Evolutionary conservation across 2,329 filamentous ascomycete genomes (phyloP), one percentile per base, ranked within the genome.

Genomic region (Aspergillus neotritici): DNA sequence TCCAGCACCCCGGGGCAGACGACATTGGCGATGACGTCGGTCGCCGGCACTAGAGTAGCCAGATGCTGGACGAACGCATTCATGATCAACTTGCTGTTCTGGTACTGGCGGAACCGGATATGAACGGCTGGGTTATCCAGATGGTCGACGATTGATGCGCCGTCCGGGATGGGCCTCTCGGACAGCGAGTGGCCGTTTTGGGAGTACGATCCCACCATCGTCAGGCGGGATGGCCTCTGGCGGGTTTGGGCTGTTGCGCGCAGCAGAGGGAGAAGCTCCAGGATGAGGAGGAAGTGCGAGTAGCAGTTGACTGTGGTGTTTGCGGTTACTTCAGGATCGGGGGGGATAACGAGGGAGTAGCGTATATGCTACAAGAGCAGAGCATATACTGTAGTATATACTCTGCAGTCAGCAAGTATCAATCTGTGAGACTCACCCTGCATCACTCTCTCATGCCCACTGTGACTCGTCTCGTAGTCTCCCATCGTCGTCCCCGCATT

Each of bases 21-120:
- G 14, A 43, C 48, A 36, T 57, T 57, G 25, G 51, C 31, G 21
- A 55, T 46, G 28, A 55, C 36, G 32, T 57, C 47, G 11, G 37
- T 41, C 1, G 41, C 15, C 1, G 46, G 34, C 2, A 53, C 29
- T 2, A 44, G 9, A 10, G 21, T 47, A 2, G 45, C 46, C 2
- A 57, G 40, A 8, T 41, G 40, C 5, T 43, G 48, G 4, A 55
- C 44, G 14, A 53, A 53, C 5, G 48, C 49, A 34, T 51, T 48
- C 14, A 57, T 15, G 2, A 47, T 25, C 2, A 57, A 28, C 12
- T 55, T 54, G 29, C 48, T 52, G 17, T 51, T 46, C n/a, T 32
- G 34, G 25, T 55, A 55, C 1, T 48, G 46, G 10, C 28, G 34
- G 5, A 46, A 8, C 3, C 30, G 31, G 3, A 34, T 34, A 21